phyloP scores from a whole-genome alignment of 2,329 filamentous ascomycete genomes.

The Penicillium paneum region DNA sequence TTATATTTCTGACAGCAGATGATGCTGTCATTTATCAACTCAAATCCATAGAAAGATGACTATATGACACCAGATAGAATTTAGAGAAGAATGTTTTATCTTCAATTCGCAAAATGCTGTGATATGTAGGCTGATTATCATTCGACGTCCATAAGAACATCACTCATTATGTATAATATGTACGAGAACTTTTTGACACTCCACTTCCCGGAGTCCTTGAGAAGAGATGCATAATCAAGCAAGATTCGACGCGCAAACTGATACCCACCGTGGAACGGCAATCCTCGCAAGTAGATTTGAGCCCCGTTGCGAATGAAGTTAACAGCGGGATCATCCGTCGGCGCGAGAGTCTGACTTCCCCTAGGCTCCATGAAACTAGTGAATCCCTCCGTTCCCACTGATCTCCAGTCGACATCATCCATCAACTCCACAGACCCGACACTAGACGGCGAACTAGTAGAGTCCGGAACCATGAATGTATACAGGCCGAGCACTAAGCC shows the following conservation, averaged over 20 bases:
- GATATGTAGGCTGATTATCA: slow-evolving; percentile 15
- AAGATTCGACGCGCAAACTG: slow-evolving; percentile 51
- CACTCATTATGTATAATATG: slow-evolving; percentile 56
- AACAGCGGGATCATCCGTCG: slow-evolving; percentile 33
- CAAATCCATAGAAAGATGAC: not conserved
- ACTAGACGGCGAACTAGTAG: slow-evolving; percentile 24
- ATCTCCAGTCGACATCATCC: slow-evolving; percentile 51
- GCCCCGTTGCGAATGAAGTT: slow-evolving; percentile 51
- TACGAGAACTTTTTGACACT: slow-evolving; percentile 51
- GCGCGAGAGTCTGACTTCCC: slow-evolving; percentile 25
- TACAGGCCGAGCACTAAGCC: slow-evolving; percentile 53
- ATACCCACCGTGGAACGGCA: slow-evolving; percentile 50
- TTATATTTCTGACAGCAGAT: not conserved
- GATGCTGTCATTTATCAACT: not conserved
- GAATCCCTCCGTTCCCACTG: slow-evolving; percentile 47
- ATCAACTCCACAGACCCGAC: slow-evolving; percentile 43
- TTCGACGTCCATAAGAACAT: slow-evolving; percentile 42
- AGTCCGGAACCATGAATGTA: slow-evolving; percentile 47
- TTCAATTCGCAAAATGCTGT: not conserved
- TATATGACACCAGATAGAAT: not conserved
- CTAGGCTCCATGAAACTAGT: slow-evolving; percentile 38
- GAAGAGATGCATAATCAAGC: slow-evolving; percentile 51
- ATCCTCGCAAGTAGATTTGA: slow-evolving; percentile 48
- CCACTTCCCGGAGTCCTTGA: slow-evolving; percentile 54
- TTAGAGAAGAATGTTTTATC: not conserved